Base-by-base conservation (phyloP, 176 grass and related monocot species). In the Tillandsia fasciculata region DNA sequence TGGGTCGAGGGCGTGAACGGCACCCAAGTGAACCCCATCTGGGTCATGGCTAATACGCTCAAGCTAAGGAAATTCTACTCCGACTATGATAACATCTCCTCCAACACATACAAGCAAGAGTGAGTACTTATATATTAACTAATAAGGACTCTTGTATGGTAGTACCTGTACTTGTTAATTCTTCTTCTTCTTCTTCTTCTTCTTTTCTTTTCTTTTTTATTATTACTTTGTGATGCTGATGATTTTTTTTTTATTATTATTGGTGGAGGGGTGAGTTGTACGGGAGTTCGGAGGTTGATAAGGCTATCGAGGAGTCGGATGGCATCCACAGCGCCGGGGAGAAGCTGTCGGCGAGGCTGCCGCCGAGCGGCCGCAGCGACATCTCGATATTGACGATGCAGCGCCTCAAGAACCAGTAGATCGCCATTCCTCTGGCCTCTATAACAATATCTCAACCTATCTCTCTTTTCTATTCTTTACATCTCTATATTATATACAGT, bases 1-100 rank as follows among this genome's bases (percentile, higher is more conserved):
- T 93, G 89, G 89, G 76, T 91, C 51, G 90, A 94, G 72, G 90
- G 90, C 3, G 78, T 93, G 15, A 65, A 79, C 47, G 80, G 83
- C 23, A 7, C 12, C 18, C 15, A 74, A 66, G 11, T 86, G 51
- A 93, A 93, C 63, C 86, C 90, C 49, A 89, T 93, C 17, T 93
- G 86, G 90, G 49, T 48, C 42, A 81, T 88, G 17, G 90, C 78
- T n/a, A 83, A 88, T 18, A 28, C 79, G 14, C 79, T 93, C 77
- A 73, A 74, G 28, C 90, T 93, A 12, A 67, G 71, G 10, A 88
- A 72, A 51, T 93, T 89, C 77, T 73, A 4, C 68, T 84, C 90
- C 10, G 80, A 93, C 71, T 93, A 66, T 3, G 22, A 28, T 50
- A 28, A 65, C 49, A 13, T 86, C 74, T 72, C 71, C 12, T 10